These are phyloP conservation scores for Tripterygium wilfordii DNA, from an alignment of 177 flowering plant species.

Conservation along the genomic window DNA sequence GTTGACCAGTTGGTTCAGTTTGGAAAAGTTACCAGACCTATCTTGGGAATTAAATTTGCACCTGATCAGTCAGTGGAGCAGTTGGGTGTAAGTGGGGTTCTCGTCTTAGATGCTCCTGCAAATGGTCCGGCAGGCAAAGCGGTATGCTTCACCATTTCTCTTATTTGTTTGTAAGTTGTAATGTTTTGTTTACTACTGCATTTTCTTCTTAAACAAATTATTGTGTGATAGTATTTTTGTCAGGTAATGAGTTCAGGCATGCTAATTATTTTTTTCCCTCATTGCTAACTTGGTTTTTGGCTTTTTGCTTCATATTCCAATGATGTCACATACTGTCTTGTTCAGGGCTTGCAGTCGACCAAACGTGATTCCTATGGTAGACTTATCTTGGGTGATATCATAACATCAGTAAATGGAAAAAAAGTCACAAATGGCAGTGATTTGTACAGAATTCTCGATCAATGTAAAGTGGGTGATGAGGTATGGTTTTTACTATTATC, in stretches of 20 bases:
- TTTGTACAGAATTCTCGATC: conserved; percentile 93
- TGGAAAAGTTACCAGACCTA: conserved; percentile 95
- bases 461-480: conserved; percentile 85
- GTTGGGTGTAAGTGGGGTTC: conserved; percentile 93
- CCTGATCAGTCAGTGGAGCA: conserved; percentile 99
- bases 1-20: conserved; percentile 86
- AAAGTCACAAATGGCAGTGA: conserved; percentile 89
- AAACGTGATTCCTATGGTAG: conserved; percentile 93
- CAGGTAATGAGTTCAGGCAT: too few species aligned
- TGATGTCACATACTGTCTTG: neutral
- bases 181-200: too few species aligned
- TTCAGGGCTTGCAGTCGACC: conserved; percentile 80
- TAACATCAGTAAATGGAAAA: conserved; percentile 88
- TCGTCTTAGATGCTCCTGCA: conserved; percentile 89
- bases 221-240: too few species aligned
- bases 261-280: neutral
- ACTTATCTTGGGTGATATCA: conserved; percentile 87
- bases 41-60: conserved; percentile 93
- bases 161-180: too few species aligned
- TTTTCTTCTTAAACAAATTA: too few species aligned
- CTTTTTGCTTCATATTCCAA: neutral
- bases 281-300: neutral
- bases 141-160: conserved; percentile 29
- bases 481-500: conserved; percentile 24
- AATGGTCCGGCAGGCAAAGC: conserved; percentile 99